These are phyloP conservation scores for Ormosia emarginata DNA, from an alignment of 306 rosid genomes.

Conservation along the genomic window DNA sequence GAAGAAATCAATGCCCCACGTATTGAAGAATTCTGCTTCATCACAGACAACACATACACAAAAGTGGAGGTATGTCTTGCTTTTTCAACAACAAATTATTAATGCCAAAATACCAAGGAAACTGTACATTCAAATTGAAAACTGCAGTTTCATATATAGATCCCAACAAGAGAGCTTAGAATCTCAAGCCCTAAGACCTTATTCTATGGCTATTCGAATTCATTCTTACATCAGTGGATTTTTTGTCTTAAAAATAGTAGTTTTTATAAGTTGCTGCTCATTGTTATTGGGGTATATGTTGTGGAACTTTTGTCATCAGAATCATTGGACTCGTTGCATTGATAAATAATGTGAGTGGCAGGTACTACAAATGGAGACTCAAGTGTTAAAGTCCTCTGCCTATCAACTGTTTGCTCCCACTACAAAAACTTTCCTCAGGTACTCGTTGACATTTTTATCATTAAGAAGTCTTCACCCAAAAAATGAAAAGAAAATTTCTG, in stretches of 20 bases:
- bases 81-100: not conserved
- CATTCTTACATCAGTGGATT: not conserved
- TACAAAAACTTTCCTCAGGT: slow-evolving; percentile 87
- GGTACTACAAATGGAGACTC: slow-evolving; percentile 82
- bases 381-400: slow-evolving; percentile 57
- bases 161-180: not conserved
- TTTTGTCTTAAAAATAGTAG: not conserved
- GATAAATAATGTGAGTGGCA: slow-evolving; percentile 20
- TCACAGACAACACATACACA: slow-evolving; percentile 85
- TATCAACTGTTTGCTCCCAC: slow-evolving; percentile 85
- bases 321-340: not conserved
- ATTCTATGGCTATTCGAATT: not conserved
- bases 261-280: not conserved
- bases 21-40: slow-evolving; percentile 84
- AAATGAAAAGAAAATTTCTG: not conserved
- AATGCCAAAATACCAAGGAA: not conserved
- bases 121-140: not conserved
- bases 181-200: not conserved
- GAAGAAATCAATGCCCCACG: slow-evolving; percentile 88
- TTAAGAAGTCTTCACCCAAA: not conserved
- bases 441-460: not conserved
- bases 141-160: not conserved
- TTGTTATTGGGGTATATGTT: not conserved
- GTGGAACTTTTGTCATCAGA: not conserved
- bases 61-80: slow-evolving; percentile 62